Base-by-base conservation (phyloP, 2,329 filamentous ascomycete species). In the Parafenestella ontariensis region DNA sequence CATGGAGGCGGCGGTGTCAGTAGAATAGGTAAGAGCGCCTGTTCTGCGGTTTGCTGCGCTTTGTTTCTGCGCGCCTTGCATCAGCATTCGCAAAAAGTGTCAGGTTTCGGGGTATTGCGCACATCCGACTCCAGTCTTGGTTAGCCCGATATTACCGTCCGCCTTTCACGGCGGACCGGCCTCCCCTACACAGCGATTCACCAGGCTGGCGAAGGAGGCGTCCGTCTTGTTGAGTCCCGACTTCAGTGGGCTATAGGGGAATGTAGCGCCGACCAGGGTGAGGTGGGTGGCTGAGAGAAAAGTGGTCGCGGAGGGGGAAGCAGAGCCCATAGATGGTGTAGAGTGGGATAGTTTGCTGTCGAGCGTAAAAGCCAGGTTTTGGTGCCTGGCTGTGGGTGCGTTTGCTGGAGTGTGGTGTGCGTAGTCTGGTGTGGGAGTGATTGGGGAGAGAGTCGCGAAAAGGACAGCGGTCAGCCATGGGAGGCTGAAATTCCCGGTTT, bases 111-210 rank as follows among this genome's bases (percentile, higher is more conserved):
- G 20, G 34, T 11, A 49, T 33, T 37, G 66, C 67, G 62, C 65
- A 71, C 66, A 66, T 63, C 61, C 62, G 65, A 63, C 48, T 57
- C 61, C 52, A 37, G 59, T 48, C 53, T 62, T 50, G 43, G 48
- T 46, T 37, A 46, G 48, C 52, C 63, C 58, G 58, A 68, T 64
- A 68, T 77, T 81, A 81, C 79, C 79, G 80, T 81, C 81, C 81
- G 80, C 80, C 79, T 64, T 62, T 82, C 78, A 82, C 77, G 79
- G 79, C 78, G 81, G 81, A 82, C 80, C 73, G 61, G 65, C 69
- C 69, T 74, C 79, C 68, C 77, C 74, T 81, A 81, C 62, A 68
- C 65, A 74, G 77, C 79, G 80, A 54, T 43, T 43, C 41, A 80
- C 67, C 71, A 81, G 70, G 43, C 74, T 70, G n/a, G 76, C 79